Evolutionary conservation across 352 stramenopile species (phyloP), one percentile per base, ranked within the genome.

Genomic region (Aphanomyces astaci): DNA sequence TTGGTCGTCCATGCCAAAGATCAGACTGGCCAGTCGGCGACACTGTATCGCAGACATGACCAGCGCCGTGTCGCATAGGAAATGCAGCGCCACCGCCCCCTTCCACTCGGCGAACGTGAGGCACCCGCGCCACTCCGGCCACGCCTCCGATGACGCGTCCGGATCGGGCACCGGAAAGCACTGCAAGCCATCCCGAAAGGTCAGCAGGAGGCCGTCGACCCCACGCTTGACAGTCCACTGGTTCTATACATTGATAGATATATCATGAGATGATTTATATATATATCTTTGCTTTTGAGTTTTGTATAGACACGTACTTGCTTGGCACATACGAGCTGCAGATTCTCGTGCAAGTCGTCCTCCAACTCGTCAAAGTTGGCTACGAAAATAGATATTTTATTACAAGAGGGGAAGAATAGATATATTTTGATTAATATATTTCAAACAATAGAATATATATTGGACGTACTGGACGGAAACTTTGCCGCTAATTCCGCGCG

Each of bases 71-170:
- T 92, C 82, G 0, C 83, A 85, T 17, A 89, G 75, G 4, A 93
- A 75, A 53, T 92, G 81, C 10, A 95, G 73, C 2, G 84, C 82
- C 28, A 95, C 79, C 75, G 89, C 76, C n/a, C 73, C 75, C 30
- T 82, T 80, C 84, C 86, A 95, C 72, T 95, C 86, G 51, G 92
- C 89, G 48, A 93, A 95, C 53, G 84, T 92, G 56, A 95, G 79
- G 63, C 80, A 92, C 25, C 83, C 84, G 0, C 77, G 71, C 86
- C 84, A 95, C 53, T 92, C 81, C 0, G 82, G 80, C 54, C 54
- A 63, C 25, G 30, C 15, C 45, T 82, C 78, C n/a, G 76, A 56
- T 0, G 92, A 71, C 0, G 4, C 22, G 28, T 43, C 36, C 15
- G 13, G 13, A 68, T 94, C 83, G 49, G 82, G 52, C 55, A 94